Percentiles rank a stretch among this genome's conserved stretches.
Evolutionary conservation across 139 green algal genomes (phyloP).

Genomic region (Raphidocelis subcapitata): DNA sequence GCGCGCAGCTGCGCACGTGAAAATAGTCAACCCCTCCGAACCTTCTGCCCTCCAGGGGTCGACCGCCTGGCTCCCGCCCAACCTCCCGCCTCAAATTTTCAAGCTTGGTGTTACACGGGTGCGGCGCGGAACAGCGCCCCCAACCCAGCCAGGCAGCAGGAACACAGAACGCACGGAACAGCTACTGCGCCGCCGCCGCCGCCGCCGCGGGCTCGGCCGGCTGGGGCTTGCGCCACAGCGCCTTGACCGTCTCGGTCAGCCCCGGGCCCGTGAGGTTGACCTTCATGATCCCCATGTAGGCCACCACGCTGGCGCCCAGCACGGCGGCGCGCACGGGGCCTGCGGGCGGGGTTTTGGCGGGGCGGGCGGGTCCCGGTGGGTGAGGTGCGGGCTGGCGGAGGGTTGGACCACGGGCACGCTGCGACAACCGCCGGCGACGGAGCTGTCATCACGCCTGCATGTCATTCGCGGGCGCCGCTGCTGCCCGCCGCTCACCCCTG

Average conservation of each 20-base stretch:
- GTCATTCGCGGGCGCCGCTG: background rate
- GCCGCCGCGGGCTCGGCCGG: too few species aligned
- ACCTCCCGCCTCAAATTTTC: too few species aligned
- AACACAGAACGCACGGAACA: too few species aligned
- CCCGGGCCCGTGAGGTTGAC: conserved; percentile 67
- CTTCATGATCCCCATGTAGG: conserved; percentile 70
- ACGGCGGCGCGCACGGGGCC: conserved; percentile 47
- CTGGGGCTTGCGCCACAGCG: conserved; percentile 47
- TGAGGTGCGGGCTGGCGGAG: background rate
- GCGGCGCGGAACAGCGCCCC: too few species aligned
- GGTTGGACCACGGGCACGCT: background rate
- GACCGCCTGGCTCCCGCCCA: too few species aligned
- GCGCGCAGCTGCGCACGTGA: too few species aligned
- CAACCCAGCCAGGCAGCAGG: too few species aligned
- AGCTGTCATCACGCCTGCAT: background rate
- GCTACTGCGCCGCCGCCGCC: too few species aligned
- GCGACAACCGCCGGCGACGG: background rate
- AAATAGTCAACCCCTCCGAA: too few species aligned
- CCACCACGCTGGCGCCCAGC: conserved; percentile 53
- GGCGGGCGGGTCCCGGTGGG: background rate
- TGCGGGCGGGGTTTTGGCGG: conserved; percentile 22
- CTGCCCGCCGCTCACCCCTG: conserved; percentile 34
- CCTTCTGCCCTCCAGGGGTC: too few species aligned
- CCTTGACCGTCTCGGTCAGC: conserved; percentile 57
- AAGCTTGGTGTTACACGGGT: too few species aligned